Base-by-base conservation (phyloP, 73 alveolate species). In the Paramecium primaurelia region DNA sequence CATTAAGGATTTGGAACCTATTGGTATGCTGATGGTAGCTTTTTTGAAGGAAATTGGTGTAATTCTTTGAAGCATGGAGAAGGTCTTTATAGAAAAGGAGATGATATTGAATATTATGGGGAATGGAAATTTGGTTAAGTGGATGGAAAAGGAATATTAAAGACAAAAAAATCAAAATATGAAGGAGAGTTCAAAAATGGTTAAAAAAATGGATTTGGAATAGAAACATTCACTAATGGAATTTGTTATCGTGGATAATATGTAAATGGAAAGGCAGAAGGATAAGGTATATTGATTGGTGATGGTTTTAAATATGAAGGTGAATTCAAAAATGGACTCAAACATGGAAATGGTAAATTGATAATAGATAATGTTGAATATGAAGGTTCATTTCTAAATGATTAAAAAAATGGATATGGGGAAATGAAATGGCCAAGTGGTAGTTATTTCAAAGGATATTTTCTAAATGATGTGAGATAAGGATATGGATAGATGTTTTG, bases 11-110 rank as follows among this genome's bases (percentile, higher is more conserved):
- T 38, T 12, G 88, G 88, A 1, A 75, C 88, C 8, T 75, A 75
- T 38, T 75, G 88, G 88, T 75, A 75, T 75, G 59, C 75, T 45
- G 96, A 95, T 94, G 97, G 97, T 1, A 88, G 94, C 51, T 68
- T 49, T 68, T 96, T 95, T 86, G 97, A 93, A 85, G 99, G 99
- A 4, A 77, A 40, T 49, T 96, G 97, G 96, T 87, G 94, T 22
- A 86, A 95, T 59, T 71, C 96, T 88, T 92, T 90, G 85, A 96
- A 93, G 44, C 95, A 96, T 73, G 99, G 99, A 69, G 77, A 92
- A 58, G 99, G 99, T 18, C 16, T 38, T 5, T 42, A 75, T 36
- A 42, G 88, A n/a, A 75, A 75, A 40, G 88, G 88, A 11, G 88
- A 42, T 30, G 88, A 75, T 38, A 38, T 75, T 8, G 88, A 75